Evolutionary conservation across 2,329 filamentous ascomycete species (phyloP), one percentile per base, ranked within the genome.

Genomic region (Colletotrichum phormii): DNA sequence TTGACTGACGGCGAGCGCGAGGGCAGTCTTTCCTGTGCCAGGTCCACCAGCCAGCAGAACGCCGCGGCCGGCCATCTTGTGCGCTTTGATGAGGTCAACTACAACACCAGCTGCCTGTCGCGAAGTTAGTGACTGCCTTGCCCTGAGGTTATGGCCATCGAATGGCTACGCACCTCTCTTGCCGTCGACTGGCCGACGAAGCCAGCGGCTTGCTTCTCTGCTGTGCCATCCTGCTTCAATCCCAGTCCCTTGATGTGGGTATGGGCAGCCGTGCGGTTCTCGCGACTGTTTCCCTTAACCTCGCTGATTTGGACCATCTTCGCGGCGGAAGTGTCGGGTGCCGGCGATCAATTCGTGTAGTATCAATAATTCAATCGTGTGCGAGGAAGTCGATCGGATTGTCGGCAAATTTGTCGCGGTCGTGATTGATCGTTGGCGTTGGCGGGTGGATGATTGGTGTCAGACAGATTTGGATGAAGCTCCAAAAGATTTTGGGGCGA

Each of bases 211-310:
- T 94, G 90, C 76, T 89, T 90, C 81, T 98, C 95, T 75, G 97
- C 95, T 64, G 90, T 92, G 75, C 97, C 97, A 91, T 98, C 94
- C 62, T 90, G 82, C 80, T 94, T 94, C 77, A 99, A 86, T 22
- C 97, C 97, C 53, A 99, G 89, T 64, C 97, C 97, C 82, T 95
- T 97, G 89, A 99, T 99, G 85, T 99, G 97, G 65, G 96, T 98
- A 85, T 99, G 97, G 78, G 96, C 94, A 74, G 97, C 96, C 60
- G 97, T 99, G 81, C 97, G 92, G 86, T 97, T 97, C 84, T 98
- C 96, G 87, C 97, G 95, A 86, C 92, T 92, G 86, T 95, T 96
- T 86, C 93, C 93, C 88, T 97, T 97, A 80, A 97, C 94, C 86
- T 98, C 95, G 87, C 94, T 97, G 84, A 97, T 95, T 83, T 95